Evolutionary conservation across 2,329 filamentous ascomycete species (phyloP), one percentile per base, ranked within the genome.

Genomic region (Ceratocystis cacaofunesta): DNA sequence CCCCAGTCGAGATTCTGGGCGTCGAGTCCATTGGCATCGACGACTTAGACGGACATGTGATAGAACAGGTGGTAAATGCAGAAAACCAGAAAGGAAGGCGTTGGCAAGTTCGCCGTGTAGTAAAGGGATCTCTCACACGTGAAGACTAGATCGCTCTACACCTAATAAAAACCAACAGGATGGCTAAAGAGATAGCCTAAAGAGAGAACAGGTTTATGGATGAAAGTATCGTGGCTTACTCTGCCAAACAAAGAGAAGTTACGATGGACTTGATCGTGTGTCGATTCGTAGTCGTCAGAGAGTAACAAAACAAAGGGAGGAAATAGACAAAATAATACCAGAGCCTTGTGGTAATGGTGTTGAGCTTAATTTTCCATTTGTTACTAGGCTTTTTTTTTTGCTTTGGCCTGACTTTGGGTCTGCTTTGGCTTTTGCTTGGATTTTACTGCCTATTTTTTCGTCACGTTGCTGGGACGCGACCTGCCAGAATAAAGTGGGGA

Each of bases 1-100:
- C 61, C 41, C 66, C 66, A 48, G 63, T 63, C 25, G 63, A 65
- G 19, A 67, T 63, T 63, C 41, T 67, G 48, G 66, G 66, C 46
- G 66, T 67, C 60, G 63, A 60, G 61, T 65, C 62, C 66, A 67
- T 67, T 41, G 28, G 58, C 60, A 63, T 50, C 41, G 44, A 32
- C 41, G 17, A 41, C 28, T 52, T 65, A 65, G 25, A 25, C 63
- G 22, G 22, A 58, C 60, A 67, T 65, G 41, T 57, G 60, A 55
- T 43, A 48, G 41, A 28, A 55, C 10, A n/a, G 10, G 19, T 15
- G 66, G 30, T 8, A 19, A 30, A 32, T 2, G 41, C 41, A 46
- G 25, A 36, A 43, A 28, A 62, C 12, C 10, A 63, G 22, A 41
- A n/a, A 43, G 12, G 12, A 32, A 63, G 43, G 46, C 25, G 19